Base-by-base conservation (phyloP, 2,329 filamentous ascomycete species). In the Byssochlamys sp. region DNA sequence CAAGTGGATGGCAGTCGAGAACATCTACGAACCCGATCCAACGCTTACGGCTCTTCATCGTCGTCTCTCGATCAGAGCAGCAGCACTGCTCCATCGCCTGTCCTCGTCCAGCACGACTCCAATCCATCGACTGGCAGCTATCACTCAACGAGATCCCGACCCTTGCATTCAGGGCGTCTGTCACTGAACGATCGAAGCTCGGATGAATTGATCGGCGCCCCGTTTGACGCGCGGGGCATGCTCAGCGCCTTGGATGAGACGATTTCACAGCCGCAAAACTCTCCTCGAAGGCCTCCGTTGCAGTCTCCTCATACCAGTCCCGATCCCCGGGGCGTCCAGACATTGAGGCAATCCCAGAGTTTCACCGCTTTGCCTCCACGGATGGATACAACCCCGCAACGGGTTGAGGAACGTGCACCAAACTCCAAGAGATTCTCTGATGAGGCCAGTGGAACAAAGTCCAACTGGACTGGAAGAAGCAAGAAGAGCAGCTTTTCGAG, bases 401-500 rank as follows among this genome's bases (percentile, higher is more conserved):
- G 72, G 61, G 64, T 68, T 49, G 77, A 79, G 54, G 74, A 75
- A 59, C 75, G 82, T 63, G 76, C 82, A 58, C 74, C 78, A 51
- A 80, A 78, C 61, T 79, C 84, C 48, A 90, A 94, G 75, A 80
- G 90, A 63, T 88, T 86, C 71, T 94, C 90, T 14, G 90, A 94
- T 73, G 90, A 96, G 74, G 79, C 77, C 60, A 84, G 82, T 66
- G 83, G 87, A 57, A 74, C 80, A 50, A 87, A 84, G 67, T 77
- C 79, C 14, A 76, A 80, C 2, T 74, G 76, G 59, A 78, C 86
- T 60, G 74, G 86, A 60, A 83, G 89, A 67, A 73, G 69, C 60
- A 95, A 95, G 78, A 95, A 95, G 78, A 89, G 88, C 55, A 90
- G 89, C 58, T 90, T 96, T 70, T 91, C 89, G 14, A 89, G 86